Evolutionary conservation across 2,329 filamentous ascomycete species (phyloP).

Genomic region (Colletotrichum sp.): DNA sequence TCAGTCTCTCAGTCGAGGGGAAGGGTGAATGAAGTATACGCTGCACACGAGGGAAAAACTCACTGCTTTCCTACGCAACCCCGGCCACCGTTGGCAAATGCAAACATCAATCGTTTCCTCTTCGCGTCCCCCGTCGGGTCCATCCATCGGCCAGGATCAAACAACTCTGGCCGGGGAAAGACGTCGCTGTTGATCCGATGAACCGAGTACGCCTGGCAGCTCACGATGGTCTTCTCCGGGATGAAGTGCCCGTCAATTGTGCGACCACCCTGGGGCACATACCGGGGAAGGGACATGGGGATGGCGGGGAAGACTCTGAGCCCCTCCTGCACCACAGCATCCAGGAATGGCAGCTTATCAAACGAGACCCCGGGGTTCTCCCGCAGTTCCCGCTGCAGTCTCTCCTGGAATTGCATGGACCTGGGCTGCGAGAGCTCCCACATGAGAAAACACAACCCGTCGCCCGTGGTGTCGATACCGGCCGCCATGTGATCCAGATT

Average conservation of each 20-base stretch:
- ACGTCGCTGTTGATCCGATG: slow-evolving; percentile 66
- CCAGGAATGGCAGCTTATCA: slow-evolving; percentile 62
- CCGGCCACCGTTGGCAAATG: slow-evolving; percentile 69
- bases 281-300: slow-evolving; percentile 69
- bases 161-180: slow-evolving; percentile 79
- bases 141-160: slow-evolving; percentile 86
- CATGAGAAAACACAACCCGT: slow-evolving; percentile 73
- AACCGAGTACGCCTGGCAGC: slow-evolving; percentile 65
- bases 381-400: slow-evolving; percentile 57
- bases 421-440: slow-evolving; percentile 70
- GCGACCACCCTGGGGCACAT: slow-evolving; percentile 59
- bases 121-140: slow-evolving; percentile 75
- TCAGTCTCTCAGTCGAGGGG: not conserved
- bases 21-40: not conserved
- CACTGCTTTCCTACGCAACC: slow-evolving; percentile 73
- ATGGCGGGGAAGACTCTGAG: slow-evolving; percentile 68
- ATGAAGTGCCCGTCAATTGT: slow-evolving; percentile 60
- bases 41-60: slow-evolving; percentile 28
- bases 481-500: slow-evolving; percentile 75
- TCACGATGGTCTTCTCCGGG: slow-evolving; percentile 60
- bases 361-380: slow-evolving; percentile 41
- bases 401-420: slow-evolving; percentile 54
- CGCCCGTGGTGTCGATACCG: slow-evolving; percentile 75
- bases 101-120: slow-evolving; percentile 65
- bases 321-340: slow-evolving; percentile 67